Evolutionary conservation across 2,329 filamentous ascomycete species (phyloP).

Genomic region (Fusarium protoensiforme): DNA sequence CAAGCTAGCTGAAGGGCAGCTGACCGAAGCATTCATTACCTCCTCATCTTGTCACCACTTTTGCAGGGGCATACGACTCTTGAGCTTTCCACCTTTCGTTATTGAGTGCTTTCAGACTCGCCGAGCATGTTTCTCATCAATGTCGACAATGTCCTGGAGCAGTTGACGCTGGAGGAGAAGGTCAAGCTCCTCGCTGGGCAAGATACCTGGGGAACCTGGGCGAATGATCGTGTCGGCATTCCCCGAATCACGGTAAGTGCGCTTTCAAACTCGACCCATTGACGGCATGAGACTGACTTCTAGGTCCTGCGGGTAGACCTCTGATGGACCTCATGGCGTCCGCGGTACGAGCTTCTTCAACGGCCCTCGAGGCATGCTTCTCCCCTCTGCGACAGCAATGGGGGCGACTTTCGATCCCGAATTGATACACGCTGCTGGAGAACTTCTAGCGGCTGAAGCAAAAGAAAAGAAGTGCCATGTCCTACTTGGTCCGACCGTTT

Average conservation of each 20-base stretch:
- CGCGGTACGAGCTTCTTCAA: conserved; percentile 27
- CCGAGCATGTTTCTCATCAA: neutral
- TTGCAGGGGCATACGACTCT: neutral
- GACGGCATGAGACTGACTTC: neutral
- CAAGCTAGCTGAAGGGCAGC: neutral
- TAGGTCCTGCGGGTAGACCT: neutral
- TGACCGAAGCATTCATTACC: neutral
- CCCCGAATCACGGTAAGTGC: neutral
- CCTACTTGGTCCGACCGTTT: conserved; percentile 54
- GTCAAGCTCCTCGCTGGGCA: conserved; percentile 16
- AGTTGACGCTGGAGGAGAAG: conserved; percentile 21
- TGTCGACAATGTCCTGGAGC: conserved; percentile 1
- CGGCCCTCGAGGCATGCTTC: neutral
- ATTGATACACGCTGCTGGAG: conserved; percentile 64
- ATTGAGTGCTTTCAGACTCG: neutral
- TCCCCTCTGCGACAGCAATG: conserved; percentile 48
- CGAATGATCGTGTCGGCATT: neutral
- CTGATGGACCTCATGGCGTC: conserved; percentile 30
- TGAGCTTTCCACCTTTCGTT: neutral
- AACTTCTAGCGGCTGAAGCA: conserved; percentile 63
- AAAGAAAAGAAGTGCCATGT: conserved; percentile 73
- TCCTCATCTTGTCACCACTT: neutral
- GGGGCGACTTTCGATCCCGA: conserved; percentile 71
- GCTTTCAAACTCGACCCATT: neutral
- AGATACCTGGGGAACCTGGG: conserved; percentile 10